Evolutionary conservation across 2,329 filamentous ascomycete species (phyloP), one percentile per base, ranked within the genome.

Genomic region (Ophiostoma fasciatum): DNA sequence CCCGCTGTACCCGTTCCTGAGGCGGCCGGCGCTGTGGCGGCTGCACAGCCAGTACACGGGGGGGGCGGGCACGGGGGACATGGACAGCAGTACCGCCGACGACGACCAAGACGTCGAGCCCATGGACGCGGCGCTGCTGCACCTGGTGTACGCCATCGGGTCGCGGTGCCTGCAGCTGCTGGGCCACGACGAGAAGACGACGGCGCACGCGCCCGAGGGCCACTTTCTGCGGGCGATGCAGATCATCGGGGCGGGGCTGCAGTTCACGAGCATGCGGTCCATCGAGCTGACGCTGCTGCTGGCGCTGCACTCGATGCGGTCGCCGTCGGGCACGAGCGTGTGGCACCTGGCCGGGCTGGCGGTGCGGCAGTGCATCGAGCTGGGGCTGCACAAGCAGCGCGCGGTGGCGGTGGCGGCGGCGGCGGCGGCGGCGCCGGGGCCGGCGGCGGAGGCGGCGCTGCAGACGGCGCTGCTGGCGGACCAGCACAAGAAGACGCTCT

Each of bases 291-390:
- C 37, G 0, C 31, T 39, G 14, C 28, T 42, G 7, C 25, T 42
- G 5, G 40, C 40, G 13, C 39, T 42, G n/a, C 37, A 42, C 27
- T 39, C 33, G 9, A 39, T 42, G 40, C 30, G 40, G 9, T 34
- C 40, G 7, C 40, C 40, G 3, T 36, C 36, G 3, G 40, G 37
- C 2, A 22, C n/a, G 10, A 35, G 33, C 20, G 40, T 39, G 5
- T 42, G 40, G 40, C 36, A 39, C n/a, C 17, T 39, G 12, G 28
- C 37, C 1, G 40, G 40, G 1, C 33, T 42, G 5, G 37, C 37
- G 2, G 15, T 42, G 7, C 30, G 18, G 12, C 28, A 35, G 18
- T 27, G 30, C 14, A 39, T 42, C 18, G 36, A 38, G 36, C 40
- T 42, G 18, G 39, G 35, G 12, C 23, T 38, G n/a, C 42, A 41